phyloP scores from a whole-genome alignment of 306 rosid species.

The Echinosophora koreensis region DNA sequence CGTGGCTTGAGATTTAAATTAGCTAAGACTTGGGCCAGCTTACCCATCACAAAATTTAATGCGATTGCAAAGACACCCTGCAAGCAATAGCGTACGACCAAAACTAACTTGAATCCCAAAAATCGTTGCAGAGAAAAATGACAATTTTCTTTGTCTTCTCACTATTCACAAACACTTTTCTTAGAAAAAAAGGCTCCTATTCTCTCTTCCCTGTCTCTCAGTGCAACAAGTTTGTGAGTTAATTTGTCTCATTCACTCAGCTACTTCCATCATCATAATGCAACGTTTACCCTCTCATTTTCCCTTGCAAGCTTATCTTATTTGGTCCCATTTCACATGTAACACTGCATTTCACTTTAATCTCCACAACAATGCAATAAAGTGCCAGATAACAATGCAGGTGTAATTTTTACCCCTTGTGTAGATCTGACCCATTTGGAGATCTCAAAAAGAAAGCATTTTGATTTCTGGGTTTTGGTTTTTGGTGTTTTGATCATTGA shows the following conservation, averaged over 20 bases:
- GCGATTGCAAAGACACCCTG: neutral
- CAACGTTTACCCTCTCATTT: neutral
- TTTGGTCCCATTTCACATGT: conserved; percentile 41
- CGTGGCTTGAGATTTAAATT: neutral
- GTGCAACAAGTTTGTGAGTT: conserved; percentile 41
- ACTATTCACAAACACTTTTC: conserved; percentile 18
- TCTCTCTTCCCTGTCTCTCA: neutral
- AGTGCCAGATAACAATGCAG: neutral
- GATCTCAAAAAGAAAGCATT: conserved; percentile 36
- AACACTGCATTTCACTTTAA: conserved; percentile 4
- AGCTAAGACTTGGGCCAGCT: conserved; percentile 27
- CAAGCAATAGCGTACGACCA: conserved; percentile 11
- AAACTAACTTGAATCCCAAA: conserved; percentile 44
- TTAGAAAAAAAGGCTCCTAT: conserved; percentile 30
- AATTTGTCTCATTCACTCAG: conserved; percentile 50
- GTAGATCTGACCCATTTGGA: conserved; percentile 49
- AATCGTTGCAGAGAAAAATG: conserved; percentile 47
- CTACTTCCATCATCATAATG: conserved; percentile 33
- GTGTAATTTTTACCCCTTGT: conserved; percentile 21
- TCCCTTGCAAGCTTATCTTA: conserved; percentile 11
- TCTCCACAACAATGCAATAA: conserved; percentile 9
- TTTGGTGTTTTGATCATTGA: neutral
- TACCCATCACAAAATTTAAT: conserved; percentile 35
- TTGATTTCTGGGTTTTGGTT: conserved; percentile 45
- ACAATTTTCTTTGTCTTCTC: conserved; percentile 38